A percentile compares a stretch with the other conserved stretches of the same genome.
phyloP scores from a whole-genome alignment of 306 rosid genomes.

The Quercus bicolor region DNA sequence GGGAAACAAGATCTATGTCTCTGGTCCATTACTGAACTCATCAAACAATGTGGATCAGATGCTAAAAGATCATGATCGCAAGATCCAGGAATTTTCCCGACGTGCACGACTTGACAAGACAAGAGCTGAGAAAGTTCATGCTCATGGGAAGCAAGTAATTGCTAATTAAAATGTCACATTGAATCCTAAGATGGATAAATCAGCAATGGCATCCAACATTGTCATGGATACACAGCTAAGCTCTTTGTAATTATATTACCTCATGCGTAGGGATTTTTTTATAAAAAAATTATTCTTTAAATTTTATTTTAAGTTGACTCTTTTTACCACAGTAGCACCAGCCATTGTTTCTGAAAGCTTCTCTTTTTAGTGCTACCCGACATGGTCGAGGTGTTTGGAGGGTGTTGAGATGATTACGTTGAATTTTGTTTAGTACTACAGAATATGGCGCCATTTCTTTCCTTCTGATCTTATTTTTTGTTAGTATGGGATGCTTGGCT shows the following conservation, averaged over 20 bases:
- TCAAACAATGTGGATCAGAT: conserved; percentile 73
- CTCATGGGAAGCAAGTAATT: conserved; percentile 15
- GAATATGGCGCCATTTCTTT: background rate
- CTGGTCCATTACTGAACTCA: conserved; percentile 70
- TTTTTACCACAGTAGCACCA: background rate
- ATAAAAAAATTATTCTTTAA: background rate
- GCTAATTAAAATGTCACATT: conserved; percentile 6
- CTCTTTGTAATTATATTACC: background rate
- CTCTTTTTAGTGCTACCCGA: background rate
- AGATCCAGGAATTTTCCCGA: conserved; percentile 73
- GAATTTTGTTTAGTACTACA: background rate
- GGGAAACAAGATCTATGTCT: conserved; percentile 61
- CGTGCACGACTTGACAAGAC: conserved; percentile 46
- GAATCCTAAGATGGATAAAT: conserved; percentile 5
- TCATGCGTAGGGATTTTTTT: no score
- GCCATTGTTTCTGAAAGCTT: background rate
- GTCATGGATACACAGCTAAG: background rate
- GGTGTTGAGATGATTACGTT: background rate
- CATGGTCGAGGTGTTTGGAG: background rate
- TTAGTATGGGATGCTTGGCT: background rate
- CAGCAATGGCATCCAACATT: background rate
- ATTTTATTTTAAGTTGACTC: background rate
- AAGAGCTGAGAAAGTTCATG: conserved; percentile 27
- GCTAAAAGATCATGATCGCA: conserved; percentile 71
- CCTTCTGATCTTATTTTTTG: background rate